Evolutionary conservation across 1,139 yeast genomes (phyloP).

Genomic region (Scheffersomyces lignicola): DNA sequence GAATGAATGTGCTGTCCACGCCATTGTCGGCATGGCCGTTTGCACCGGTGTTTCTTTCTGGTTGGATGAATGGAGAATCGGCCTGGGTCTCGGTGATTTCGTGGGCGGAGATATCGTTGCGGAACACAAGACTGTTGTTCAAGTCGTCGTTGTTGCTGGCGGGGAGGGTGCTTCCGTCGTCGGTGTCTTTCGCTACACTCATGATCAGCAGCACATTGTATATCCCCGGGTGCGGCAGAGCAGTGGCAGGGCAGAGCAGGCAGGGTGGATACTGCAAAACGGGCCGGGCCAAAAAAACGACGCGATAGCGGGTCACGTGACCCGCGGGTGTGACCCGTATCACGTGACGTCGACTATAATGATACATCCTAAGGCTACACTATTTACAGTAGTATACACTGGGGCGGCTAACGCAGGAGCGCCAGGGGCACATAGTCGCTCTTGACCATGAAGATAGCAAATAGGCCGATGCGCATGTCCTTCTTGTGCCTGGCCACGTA

Average conservation of each 20-base stretch:
- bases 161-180: not conserved
- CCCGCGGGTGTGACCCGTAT: no score
- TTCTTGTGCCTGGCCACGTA: constrained; percentile 21
- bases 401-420: no score
- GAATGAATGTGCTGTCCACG: not conserved
- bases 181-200: not conserved
- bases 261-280: no score
- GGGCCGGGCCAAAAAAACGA: no score
- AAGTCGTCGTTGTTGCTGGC: not conserved
- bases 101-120: not conserved
- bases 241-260: no score
- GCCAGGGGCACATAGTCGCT: constrained; percentile 34
- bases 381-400: no score
- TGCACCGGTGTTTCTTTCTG: no score
- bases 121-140: constrained; percentile 2
- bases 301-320: no score
- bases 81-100: not conserved
- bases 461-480: constrained; percentile 32
- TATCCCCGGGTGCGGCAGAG: no score
- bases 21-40: not conserved
- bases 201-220: not conserved
- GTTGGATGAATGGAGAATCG: constrained; percentile 1
- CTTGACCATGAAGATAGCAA: constrained; percentile 48
- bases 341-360: no score
- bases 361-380: no score